Evolutionary conservation across 192 early-diverging fungal genomes (phyloP).

Genomic region (Podila epigama): DNA sequence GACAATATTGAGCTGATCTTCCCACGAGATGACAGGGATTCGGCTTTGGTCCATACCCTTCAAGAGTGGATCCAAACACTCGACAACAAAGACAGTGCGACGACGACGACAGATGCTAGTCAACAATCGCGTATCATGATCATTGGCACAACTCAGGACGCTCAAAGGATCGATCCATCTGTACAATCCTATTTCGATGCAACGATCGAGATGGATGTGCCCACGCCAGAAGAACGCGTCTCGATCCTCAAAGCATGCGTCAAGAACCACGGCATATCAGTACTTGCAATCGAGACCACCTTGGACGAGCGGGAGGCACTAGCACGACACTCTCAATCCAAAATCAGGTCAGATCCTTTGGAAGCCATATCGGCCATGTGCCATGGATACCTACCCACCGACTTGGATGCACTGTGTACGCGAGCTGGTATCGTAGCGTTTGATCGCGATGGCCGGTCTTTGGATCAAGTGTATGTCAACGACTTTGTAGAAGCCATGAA

Average conservation of each 20-base stretch:
- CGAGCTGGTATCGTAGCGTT: slow-evolving; percentile 16
- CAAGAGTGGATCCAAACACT: slow-evolving; percentile 26
- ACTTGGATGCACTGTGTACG: slow-evolving; percentile 56
- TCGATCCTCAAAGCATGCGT: slow-evolving; percentile 47
- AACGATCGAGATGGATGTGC: slow-evolving; percentile 56
- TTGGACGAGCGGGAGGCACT: neutral
- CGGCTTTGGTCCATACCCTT: slow-evolving; percentile 21
- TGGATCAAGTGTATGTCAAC: slow-evolving; percentile 33
- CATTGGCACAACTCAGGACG: slow-evolving; percentile 19
- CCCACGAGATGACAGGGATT: slow-evolving; percentile 37
- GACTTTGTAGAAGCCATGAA: slow-evolving; percentile 55
- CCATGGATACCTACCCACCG: slow-evolving; percentile 65
- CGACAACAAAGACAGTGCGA: neutral
- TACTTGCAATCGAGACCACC: neutral
- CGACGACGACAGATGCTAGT: neutral
- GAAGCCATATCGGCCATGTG: slow-evolving; percentile 45
- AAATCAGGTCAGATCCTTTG: slow-evolving; percentile 5
- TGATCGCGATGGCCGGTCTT: slow-evolving; percentile 30
- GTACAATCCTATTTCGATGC: slow-evolving; percentile 47
- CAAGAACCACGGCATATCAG: slow-evolving; percentile 11
- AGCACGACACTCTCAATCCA: neutral
- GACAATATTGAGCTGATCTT: slow-evolving; percentile 64
- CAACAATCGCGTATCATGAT: slow-evolving; percentile 5
- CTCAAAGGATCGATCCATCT: slow-evolving; percentile 15
- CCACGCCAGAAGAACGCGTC: slow-evolving; percentile 56